phyloP scores from a whole-genome alignment of 177 flowering plant genomes.

The Telopea speciosissima region DNA sequence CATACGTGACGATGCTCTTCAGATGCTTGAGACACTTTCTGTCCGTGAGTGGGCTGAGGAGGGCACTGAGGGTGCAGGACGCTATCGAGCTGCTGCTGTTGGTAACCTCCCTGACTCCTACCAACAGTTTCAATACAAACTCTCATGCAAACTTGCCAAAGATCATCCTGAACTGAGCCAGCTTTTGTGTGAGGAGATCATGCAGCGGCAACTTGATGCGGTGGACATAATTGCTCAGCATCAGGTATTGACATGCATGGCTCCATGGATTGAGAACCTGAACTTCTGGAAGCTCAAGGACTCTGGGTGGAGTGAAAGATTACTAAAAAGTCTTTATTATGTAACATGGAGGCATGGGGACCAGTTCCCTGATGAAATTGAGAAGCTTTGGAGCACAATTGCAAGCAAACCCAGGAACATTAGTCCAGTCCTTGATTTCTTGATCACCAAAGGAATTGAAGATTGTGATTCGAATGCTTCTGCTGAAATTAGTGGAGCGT shows the following conservation, averaged over 20 bases:
- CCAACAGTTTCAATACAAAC: conserved; percentile 97
- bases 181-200: conserved; percentile 95
- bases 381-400: conserved; percentile 98
- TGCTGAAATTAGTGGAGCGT: conserved; percentile 98
- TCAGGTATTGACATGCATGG: conserved; percentile 98
- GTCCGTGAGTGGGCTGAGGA: conserved; percentile 97
- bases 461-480: conserved; percentile 99
- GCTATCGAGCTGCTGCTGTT: conserved; percentile 95
- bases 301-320: conserved; percentile 92
- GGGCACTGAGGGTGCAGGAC: conserved; percentile 73
- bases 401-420: conserved; percentile 92
- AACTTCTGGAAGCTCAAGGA: conserved; percentile 93
- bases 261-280: conserved; percentile 99
- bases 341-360: conserved; percentile 99
- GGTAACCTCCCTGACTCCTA: conserved; percentile 98
- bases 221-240: conserved; percentile 99
- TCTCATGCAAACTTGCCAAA: conserved; percentile 93
- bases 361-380: conserved; percentile 98
- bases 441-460: conserved; percentile 95
- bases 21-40: conserved; percentile 98
- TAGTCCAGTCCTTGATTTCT: conserved; percentile 92
- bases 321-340: conserved; percentile 90
- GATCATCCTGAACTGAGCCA: conserved; percentile 98
- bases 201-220: conserved; percentile 99
- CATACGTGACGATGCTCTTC: conserved; percentile 98